Conservation (phyloP, 169 alveolate genomes). For the Ichthyophthirius multifiliis region DNA sequence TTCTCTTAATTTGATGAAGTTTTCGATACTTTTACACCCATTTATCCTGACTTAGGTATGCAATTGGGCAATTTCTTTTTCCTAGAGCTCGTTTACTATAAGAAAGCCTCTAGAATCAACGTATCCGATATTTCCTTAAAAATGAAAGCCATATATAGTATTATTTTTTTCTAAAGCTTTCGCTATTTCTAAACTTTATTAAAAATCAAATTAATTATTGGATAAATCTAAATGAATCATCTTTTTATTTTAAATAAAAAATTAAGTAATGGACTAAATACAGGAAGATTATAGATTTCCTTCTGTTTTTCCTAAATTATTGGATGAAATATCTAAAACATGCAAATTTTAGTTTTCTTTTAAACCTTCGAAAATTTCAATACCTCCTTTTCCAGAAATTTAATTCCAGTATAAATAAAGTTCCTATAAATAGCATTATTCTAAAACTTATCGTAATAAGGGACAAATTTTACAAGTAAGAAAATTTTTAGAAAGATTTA, state of each 20-base stretch:
- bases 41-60: neutral
- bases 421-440: constrained; percentile 24
- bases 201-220: neutral
- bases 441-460: neutral
- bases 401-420: constrained; percentile 67
- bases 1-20: neutral
- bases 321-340: constrained; percentile 16
- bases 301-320: neutral
- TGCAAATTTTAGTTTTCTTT: neutral
- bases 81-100: neutral
- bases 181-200: neutral
- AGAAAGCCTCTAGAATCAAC: constrained; percentile 1
- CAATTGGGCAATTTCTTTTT: neutral
- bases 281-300: too few relatives aligned
- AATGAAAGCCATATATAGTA: constrained; percentile 6
- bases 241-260: neutral
- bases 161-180: neutral
- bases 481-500: constrained; percentile 23
- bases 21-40: neutral
- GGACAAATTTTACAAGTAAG: constrained; percentile 31
- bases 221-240: neutral
- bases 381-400: constrained; percentile 57
- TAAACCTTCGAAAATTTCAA: constrained; percentile 52
- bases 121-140: constrained; percentile 1
- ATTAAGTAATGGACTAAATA: neutral